Percentiles rank a stretch among this genome's conserved stretches.
Conservation (phyloP, 108 stramenopile genomes). For the Skeletonema tropicum region DNA sequence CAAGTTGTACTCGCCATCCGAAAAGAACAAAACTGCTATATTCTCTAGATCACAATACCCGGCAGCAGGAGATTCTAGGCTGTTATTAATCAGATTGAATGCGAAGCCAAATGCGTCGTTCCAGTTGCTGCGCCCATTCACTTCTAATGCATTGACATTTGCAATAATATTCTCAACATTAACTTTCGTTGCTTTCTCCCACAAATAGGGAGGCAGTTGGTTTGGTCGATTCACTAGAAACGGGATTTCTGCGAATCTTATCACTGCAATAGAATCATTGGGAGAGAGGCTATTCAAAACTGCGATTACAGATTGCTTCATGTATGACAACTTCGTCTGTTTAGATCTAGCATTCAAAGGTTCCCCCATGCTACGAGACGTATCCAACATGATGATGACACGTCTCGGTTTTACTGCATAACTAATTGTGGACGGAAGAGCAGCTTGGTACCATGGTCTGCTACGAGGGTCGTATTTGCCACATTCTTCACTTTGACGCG, state of each 20-base stretch:
- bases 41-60: constrained; percentile 38
- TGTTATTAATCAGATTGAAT: constrained; percentile 32
- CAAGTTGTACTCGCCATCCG: constrained; percentile 39
- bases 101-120: constrained; percentile 24
- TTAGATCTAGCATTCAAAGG: constrained; percentile 12
- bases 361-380: constrained; percentile 38
- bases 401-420: constrained; percentile 30
- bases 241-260: constrained; percentile 33
- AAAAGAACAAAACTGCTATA: constrained; percentile 43
- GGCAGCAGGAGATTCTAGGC: not conserved
- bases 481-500: constrained; percentile 40
- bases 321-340: constrained; percentile 29
- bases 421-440: constrained; percentile 35
- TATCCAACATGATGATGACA: constrained; percentile 47
- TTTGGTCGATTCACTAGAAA: constrained; percentile 6
- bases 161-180: constrained; percentile 25
- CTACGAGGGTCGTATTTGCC: constrained; percentile 61
- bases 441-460: constrained; percentile 77
- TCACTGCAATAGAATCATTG: constrained; percentile 30
- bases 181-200: constrained; percentile 24
- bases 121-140: constrained; percentile 33
- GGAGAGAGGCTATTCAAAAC: constrained; percentile 21
- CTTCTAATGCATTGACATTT: constrained; percentile 18
- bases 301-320: constrained; percentile 20
- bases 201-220: constrained; percentile 19